A percentile compares a stretch with the other conserved stretches of the same genome.
Conservation (phyloP, 768 basidiomycete genomes). For the Tylopilus felleus region DNA sequence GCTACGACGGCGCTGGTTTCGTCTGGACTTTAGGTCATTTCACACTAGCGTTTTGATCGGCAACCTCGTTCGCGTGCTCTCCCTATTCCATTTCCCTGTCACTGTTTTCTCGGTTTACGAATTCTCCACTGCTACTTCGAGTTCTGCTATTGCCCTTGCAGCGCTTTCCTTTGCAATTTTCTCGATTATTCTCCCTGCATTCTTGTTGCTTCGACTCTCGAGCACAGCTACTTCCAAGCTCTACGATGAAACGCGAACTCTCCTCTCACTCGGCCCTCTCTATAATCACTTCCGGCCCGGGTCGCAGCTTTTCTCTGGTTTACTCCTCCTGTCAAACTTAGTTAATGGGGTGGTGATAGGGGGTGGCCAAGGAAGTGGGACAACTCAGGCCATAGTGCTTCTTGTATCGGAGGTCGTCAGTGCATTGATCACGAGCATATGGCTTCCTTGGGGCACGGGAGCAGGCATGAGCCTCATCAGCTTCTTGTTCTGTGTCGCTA, state of each 20-base stretch:
- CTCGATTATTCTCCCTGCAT: conserved; percentile 71
- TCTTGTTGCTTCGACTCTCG: conserved; percentile 74
- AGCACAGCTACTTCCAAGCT: conserved; percentile 83
- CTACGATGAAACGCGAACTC: conserved; percentile 91
- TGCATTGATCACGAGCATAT: conserved; percentile 85
- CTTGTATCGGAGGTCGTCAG: conserved; percentile 84
- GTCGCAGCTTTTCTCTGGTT: conserved; percentile 81
- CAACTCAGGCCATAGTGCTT: conserved; percentile 87
- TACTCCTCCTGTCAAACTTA: conserved; percentile 80
- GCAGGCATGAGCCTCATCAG: conserved; percentile 96
- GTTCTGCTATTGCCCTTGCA: conserved; percentile 71
- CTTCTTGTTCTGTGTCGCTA: conserved; percentile 87
- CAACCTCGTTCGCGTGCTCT: conserved; percentile 85
- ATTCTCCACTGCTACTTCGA: conserved; percentile 42
- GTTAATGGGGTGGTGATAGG: conserved; percentile 83
- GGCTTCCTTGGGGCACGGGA: conserved; percentile 96
- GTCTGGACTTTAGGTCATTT: conserved; percentile 69
- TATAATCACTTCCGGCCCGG: conserved; percentile 95
- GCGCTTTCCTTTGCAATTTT: conserved; percentile 77
- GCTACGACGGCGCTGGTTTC: conserved; percentile 32
- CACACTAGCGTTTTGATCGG: conserved; percentile 81
- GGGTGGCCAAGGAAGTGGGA: conserved; percentile 85
- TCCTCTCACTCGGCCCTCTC: conserved; percentile 85
- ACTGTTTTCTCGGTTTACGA: conserved; percentile 85
- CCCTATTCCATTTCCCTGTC: conserved; percentile 92